phyloP scores from a whole-genome alignment of 192 early-diverging fungal species.

The Oehlia diaphana region DNA sequence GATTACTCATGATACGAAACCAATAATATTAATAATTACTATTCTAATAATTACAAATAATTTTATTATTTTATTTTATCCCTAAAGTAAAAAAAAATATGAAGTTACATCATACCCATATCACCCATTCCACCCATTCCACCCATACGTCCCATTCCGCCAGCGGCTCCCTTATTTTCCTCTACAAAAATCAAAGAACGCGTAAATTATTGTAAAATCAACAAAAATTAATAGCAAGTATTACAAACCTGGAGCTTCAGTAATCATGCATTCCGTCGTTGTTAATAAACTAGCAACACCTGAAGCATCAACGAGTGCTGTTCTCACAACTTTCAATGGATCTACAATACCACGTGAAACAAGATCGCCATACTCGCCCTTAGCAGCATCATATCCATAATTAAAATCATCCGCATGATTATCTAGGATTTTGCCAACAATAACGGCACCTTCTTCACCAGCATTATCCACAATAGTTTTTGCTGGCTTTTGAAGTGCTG shows the following conservation, averaged over 20 bases:
- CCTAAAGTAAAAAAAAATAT: too few relatives aligned
- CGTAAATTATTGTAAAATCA: background rate
- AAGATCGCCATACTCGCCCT: slow-evolving; percentile 94
- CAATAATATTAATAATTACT: too few relatives aligned
- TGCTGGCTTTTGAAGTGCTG: slow-evolving; percentile 91
- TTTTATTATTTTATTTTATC: too few relatives aligned
- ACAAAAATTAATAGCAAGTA: background rate
- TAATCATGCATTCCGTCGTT: slow-evolving; percentile 98
- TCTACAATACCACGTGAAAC: slow-evolving; percentile 97
- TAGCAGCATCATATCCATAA: slow-evolving; percentile 93
- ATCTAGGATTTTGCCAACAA: slow-evolving; percentile 95
- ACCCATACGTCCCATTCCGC: slow-evolving; percentile 70
- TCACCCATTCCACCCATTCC: slow-evolving; percentile 68
- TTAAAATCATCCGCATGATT: slow-evolving; percentile 76
- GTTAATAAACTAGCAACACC: slow-evolving; percentile 97
- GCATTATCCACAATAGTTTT: slow-evolving; percentile 97
- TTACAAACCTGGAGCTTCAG: slow-evolving; percentile 80
- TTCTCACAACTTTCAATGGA: slow-evolving; percentile 99
- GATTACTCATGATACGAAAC: too few relatives aligned
- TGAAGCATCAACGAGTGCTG: slow-evolving; percentile 93
- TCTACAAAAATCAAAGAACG: slow-evolving; percentile 32
- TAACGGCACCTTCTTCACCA: slow-evolving; percentile 94
- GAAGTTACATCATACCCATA: slow-evolving; percentile 70
- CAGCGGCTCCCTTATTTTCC: slow-evolving; percentile 50
- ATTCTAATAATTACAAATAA: too few relatives aligned